Evolutionary conservation across 2,329 filamentous ascomycete genomes (phyloP), one percentile per base, ranked within the genome.

Genomic region (Trichoderma hamatum): DNA sequence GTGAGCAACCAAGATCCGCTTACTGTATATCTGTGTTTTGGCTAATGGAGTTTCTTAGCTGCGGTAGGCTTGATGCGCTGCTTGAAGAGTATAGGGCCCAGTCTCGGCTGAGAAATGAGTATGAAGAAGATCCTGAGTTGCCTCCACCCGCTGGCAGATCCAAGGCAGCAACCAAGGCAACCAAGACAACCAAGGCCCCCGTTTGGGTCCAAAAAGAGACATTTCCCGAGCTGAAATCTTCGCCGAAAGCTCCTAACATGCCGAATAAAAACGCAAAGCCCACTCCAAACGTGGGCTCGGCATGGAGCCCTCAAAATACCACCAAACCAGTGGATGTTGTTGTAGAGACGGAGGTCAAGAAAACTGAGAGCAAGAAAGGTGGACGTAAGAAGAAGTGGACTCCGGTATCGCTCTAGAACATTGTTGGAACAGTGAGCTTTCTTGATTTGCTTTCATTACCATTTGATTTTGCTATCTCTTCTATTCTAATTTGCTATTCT

Each of bases 321-420:
- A 2, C 21, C 3, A 28, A 55, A 28, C 1, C 49, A 5, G 11
- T 16, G 9, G 10, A 30, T 34, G 24, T 13, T 0, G 28, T 14
- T 10, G 19, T n/a, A 16, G 10, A 30, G 49, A n/a, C 11, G 3
- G 39, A n/a, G 5, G 59, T 16, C 14, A 58, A 24, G 16, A 24
- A 32, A 55, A 16, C 14, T 4, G 52, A 49, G 36, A 16, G 49
- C 26, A 49, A 63, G 34, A 36, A 51, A 21, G 59, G 67, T 30
- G 39, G 67, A 36, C 55, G 32, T 14, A 68, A 59, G 39, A 67
- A 68, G 59, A 68, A 68, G 30, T 63, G 67, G 67, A 58, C 43
- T 16, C 67, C n/a, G 11, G 24, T 68, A 24, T 39, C 61, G 14
- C 49, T 64, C 0, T 30, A 55, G 14, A n/a, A 39, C 21, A 3